Conservation (phyloP, 208 protist species). For the Giardia duodenalis region DNA sequence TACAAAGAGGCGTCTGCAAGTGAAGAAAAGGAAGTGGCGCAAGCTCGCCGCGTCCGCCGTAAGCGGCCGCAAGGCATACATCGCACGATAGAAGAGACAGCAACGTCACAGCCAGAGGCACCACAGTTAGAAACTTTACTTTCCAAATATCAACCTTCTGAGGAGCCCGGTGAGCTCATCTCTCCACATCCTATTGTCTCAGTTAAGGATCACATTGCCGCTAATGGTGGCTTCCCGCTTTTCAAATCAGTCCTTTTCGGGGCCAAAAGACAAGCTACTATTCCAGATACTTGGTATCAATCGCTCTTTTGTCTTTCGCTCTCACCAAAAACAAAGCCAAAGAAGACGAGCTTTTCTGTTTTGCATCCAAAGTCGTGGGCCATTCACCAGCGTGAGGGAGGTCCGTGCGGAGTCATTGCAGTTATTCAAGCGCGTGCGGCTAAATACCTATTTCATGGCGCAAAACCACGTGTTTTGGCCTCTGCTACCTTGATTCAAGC, state of each 20-base stretch:
- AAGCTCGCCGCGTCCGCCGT: too few species aligned
- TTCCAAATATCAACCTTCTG: too few species aligned
- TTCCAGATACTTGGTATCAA: slow-evolving; percentile 19
- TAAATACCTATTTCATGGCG: not conserved
- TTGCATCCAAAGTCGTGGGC: not conserved
- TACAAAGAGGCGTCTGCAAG: too few species aligned
- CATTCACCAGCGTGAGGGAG: not conserved
- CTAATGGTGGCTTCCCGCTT: not conserved
- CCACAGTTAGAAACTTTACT: too few species aligned
- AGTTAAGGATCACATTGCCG: not conserved
- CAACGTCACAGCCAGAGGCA: too few species aligned
- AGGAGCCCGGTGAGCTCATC: too few species aligned
- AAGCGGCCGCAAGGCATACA: not conserved
- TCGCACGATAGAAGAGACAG: not conserved
- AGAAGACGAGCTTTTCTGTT: not conserved
- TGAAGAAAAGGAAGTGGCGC: too few species aligned
- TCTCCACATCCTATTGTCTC: too few species aligned
- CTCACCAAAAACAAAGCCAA: not conserved
- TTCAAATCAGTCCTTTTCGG: not conserved
- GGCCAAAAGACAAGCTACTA: not conserved
- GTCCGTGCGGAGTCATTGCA: not conserved
- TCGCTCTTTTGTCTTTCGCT: not conserved
- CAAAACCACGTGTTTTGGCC: not conserved
- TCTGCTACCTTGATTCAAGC: too few species aligned
- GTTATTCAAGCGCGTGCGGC: not conserved